A percentile compares a stretch with the other conserved stretches of the same genome.
Conservation (phyloP, 768 basidiomycete species). For the Gloeophyllum trabeum region DNA sequence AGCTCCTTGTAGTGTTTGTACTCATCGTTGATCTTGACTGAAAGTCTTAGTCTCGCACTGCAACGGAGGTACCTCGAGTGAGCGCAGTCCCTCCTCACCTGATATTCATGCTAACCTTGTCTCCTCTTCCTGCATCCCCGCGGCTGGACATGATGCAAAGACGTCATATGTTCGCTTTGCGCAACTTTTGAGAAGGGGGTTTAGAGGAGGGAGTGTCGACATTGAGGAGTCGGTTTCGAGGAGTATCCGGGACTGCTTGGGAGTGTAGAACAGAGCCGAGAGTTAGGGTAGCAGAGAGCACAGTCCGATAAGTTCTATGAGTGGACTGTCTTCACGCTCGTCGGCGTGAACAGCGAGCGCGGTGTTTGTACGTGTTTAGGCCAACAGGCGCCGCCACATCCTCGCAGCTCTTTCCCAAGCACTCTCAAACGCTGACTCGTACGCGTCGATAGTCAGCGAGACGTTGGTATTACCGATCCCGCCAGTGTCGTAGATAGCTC, state of each 20-base stretch:
- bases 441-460: too few relatives aligned
- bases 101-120: conserved; percentile 36
- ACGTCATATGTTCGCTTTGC: conserved; percentile 67
- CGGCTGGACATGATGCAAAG: conserved; percentile 57
- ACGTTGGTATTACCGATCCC: too few relatives aligned
- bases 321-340: too few relatives aligned
- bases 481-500: too few relatives aligned
- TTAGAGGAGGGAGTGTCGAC: conserved; percentile 52
- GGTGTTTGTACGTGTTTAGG: neutral
- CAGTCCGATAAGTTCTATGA: neutral
- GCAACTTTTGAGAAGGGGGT: conserved; percentile 47
- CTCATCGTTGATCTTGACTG: conserved; percentile 84
- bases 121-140: conserved; percentile 53
- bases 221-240: conserved; percentile 20
- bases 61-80: neutral
- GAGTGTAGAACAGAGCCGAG: neutral
- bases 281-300: neutral
- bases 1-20: conserved; percentile 81
- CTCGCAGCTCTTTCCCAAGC: too few relatives aligned
- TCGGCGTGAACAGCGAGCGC: neutral
- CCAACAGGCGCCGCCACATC: too few relatives aligned
- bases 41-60: conserved; percentile 62
- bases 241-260: too few relatives aligned
- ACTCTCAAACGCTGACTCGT: too few relatives aligned
- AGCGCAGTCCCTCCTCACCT: too few relatives aligned